Evolutionary conservation across 345 rosid genomes (phyloP).

Genomic region (Moricandia moricandioides): DNA sequence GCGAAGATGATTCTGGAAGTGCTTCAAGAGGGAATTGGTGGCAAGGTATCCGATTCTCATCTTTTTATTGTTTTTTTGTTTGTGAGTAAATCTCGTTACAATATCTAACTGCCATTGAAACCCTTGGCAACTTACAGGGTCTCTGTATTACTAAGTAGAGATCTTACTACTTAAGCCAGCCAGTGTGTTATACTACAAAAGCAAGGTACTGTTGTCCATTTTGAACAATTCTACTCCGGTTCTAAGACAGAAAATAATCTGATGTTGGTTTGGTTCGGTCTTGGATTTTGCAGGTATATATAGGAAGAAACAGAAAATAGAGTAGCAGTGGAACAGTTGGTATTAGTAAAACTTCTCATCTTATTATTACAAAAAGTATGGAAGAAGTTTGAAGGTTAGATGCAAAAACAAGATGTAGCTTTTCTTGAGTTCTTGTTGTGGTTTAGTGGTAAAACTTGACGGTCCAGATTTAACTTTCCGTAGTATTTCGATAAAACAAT

Average conservation of each 20-base stretch:
- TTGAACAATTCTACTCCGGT: neutral
- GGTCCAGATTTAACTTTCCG: conserved; percentile 3
- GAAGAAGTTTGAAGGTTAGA: conserved; percentile 33
- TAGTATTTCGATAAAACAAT: neutral
- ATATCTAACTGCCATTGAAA: conserved; percentile 10
- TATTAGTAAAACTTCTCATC: conserved; percentile 30
- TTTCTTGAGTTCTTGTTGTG: conserved; percentile 23
- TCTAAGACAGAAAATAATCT: neutral
- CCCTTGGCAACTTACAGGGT: conserved; percentile 18
- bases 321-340: conserved; percentile 11
- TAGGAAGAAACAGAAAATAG: conserved; percentile 6
- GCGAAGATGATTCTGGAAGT: conserved; percentile 73
- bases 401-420: conserved; percentile 11
- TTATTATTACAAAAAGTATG: conserved; percentile 32
- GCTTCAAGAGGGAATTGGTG: conserved; percentile 98
- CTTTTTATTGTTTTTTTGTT: neutral
- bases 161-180: conserved; percentile 9
- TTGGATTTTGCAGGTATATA: conserved; percentile 22
- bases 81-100: neutral
- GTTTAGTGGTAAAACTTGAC: conserved; percentile 24
- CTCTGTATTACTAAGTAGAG: conserved; percentile 37
- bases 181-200: conserved; percentile 6
- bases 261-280: neutral
- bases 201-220: conserved; percentile 11
- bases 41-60: conserved; percentile 58